phyloP scores from a whole-genome alignment of 768 basidiomycete genomes.

The Botryobasidium botryosum region DNA sequence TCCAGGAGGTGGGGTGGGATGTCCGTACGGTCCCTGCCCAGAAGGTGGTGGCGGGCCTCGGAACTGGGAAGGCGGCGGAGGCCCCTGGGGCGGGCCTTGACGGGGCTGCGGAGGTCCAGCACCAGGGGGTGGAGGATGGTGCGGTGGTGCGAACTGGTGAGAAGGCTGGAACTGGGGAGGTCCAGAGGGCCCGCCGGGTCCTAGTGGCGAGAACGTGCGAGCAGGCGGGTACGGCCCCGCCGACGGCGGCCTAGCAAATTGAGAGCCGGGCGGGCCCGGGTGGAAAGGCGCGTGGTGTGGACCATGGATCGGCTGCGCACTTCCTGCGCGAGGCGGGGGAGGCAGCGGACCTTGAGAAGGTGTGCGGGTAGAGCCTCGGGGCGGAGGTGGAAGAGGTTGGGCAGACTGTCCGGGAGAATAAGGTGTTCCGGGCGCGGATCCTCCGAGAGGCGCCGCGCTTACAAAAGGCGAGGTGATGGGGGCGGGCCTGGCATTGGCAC shows the following conservation, averaged over 20 bases:
- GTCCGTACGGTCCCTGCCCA: constrained; percentile 3
- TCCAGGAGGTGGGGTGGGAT: constrained; percentile 10
- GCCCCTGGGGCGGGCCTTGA: constrained; percentile 24
- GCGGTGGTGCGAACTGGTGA: constrained; percentile 5
- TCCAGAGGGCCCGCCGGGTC: too few relatives aligned
- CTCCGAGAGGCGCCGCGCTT: constrained; percentile 27
- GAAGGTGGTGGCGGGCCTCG: constrained; percentile 19
- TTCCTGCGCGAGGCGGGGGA: constrained; percentile 13
- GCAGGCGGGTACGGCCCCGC: not conserved
- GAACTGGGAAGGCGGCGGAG: constrained; percentile 13
- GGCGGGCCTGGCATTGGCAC: too few relatives aligned
- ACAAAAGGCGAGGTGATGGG: constrained; percentile 87
- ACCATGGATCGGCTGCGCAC: too few relatives aligned
- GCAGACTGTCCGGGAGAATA: constrained; percentile 30
- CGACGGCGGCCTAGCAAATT: constrained; percentile 6
- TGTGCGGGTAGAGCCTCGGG: constrained; percentile 10
- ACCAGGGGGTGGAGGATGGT: constrained; percentile 31
- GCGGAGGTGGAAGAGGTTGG: constrained; percentile 26
- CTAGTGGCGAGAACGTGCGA: too few relatives aligned
- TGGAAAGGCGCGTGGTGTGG: too few relatives aligned
- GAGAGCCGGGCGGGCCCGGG: too few relatives aligned
- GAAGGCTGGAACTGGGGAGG: constrained; percentile 4
- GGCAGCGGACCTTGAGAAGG: constrained; percentile 13
- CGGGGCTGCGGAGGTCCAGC: constrained; percentile 29
- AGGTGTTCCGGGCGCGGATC: constrained; percentile 22